A percentile compares a stretch with the other conserved stretches of the same genome.
Conservation (phyloP, 805 yeast species). For the Yamadazyma tumulicola region DNA sequence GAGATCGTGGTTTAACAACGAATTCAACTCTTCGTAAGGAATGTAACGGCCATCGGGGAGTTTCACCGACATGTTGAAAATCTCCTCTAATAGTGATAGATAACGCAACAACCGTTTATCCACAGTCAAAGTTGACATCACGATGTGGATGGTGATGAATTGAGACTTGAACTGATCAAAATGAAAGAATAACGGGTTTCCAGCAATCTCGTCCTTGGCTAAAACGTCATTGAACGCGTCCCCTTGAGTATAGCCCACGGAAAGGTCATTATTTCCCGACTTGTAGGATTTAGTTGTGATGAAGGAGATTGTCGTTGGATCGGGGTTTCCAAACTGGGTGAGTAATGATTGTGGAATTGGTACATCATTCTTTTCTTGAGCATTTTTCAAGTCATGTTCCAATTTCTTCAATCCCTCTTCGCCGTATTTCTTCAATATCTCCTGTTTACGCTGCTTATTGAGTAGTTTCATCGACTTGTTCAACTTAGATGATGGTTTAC, state of each 20-base stretch:
- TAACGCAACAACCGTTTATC: constrained; percentile 58
- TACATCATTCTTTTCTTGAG: constrained; percentile 64
- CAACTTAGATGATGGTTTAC: constrained; percentile 63
- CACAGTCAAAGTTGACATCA: constrained; percentile 53
- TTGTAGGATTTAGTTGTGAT: constrained; percentile 65
- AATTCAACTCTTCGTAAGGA: constrained; percentile 74
- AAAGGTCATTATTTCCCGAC: constrained; percentile 46
- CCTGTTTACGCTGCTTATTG: constrained; percentile 45
- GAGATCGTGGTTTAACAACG: constrained; percentile 69
- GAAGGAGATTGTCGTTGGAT: constrained; percentile 70
- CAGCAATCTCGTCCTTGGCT: constrained; percentile 32
- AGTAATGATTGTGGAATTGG: constrained; percentile 73
- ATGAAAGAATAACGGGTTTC: constrained; percentile 68
- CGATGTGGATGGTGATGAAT: constrained; percentile 65
- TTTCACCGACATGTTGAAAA: constrained; percentile 70
- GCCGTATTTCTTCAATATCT: constrained; percentile 53
- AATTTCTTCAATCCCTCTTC: constrained; percentile 55
- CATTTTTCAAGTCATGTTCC: constrained; percentile 50
- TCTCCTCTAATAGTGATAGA: constrained; percentile 57
- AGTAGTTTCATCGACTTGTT: constrained; percentile 52
- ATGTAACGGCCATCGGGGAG: constrained; percentile 50
- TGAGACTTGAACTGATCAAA: constrained; percentile 77
- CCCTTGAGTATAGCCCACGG: constrained; percentile 22
- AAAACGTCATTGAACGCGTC: constrained; percentile 17
- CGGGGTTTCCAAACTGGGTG: constrained; percentile 62